Percentiles rank a stretch among this genome's conserved stretches.
Conservation (phyloP, 1,284 basidiomycete species). For the Agroathelia rolfsii region DNA sequence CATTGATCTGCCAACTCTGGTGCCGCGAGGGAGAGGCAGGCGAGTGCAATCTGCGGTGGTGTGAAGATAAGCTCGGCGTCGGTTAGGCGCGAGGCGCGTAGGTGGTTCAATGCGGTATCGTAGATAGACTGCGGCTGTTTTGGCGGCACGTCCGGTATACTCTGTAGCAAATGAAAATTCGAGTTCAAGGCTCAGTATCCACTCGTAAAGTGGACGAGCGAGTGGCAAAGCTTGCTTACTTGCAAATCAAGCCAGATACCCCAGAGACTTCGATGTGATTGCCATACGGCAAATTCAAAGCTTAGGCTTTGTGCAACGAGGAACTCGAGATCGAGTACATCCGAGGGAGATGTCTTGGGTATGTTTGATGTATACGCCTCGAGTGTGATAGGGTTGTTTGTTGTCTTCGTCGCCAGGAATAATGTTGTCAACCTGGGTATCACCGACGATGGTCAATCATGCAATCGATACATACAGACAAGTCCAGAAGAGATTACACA, state of each 20-base stretch:
- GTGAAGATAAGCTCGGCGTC: constrained; percentile 89
- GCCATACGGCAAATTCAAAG: constrained; percentile 92
- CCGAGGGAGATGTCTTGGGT: constrained; percentile 66
- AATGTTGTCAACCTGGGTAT: constrained; percentile 87
- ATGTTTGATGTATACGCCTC: constrained; percentile 77
- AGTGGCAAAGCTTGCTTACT: constrained; percentile 31
- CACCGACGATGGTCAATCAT: constrained; percentile 6
- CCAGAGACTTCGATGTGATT: constrained; percentile 82
- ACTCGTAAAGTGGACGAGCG: constrained; percentile 4
- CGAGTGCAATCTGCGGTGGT: constrained; percentile 91
- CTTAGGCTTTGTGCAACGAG: constrained; percentile 86
- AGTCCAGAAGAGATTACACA: constrained; percentile 28
- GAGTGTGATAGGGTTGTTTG: constrained; percentile 84
- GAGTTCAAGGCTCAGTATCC: constrained; percentile 1
- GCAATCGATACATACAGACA: constrained; percentile 2
- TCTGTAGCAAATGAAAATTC: constrained; percentile 26
- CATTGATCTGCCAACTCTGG: constrained; percentile 55
- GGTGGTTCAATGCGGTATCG: constrained; percentile 48
- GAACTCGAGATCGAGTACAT: constrained; percentile 91
- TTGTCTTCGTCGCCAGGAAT: constrained; percentile 95
- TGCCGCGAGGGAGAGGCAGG: constrained; percentile 62
- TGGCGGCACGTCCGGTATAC: constrained; percentile 33
- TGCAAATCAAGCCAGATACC: constrained; percentile 89
- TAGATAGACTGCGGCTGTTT: constrained; percentile 40
- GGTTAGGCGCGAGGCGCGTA: constrained; percentile 73